phyloP scores from a whole-genome alignment of 441 rosid genomes.

The Kokia cookei region DNA sequence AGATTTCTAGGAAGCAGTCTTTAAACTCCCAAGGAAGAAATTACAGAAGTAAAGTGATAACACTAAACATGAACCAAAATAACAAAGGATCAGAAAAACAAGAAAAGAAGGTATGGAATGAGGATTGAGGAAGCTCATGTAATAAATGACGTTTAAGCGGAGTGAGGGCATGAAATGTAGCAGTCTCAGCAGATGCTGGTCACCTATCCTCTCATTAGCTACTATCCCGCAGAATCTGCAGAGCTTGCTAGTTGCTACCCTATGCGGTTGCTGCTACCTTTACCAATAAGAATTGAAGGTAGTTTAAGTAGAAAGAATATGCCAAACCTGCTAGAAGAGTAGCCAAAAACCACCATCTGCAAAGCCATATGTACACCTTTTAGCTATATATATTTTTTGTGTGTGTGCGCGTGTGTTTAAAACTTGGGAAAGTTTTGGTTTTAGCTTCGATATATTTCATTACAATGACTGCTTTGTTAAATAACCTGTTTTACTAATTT shows the following conservation, averaged over 20 bases:
- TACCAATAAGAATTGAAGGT: not conserved
- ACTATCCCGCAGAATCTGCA: constrained; percentile 1
- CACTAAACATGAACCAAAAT: not conserved
- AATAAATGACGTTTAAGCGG: not conserved
- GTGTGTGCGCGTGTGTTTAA: not conserved
- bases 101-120: not conserved
- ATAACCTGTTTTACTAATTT: not conserved
- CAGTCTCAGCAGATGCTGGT: not conserved
- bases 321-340: constrained; percentile 10
- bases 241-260: constrained; percentile 8
- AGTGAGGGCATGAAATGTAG: not conserved
- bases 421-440: not conserved
- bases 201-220: not conserved
- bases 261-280: not conserved
- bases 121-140: not conserved
- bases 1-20: not conserved
- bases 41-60: not conserved
- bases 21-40: not conserved
- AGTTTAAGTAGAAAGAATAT: constrained; percentile 15
- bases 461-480: no score
- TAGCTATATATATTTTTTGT: no score
- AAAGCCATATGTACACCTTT: constrained; percentile 7
- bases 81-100: not conserved
- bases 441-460: not conserved
- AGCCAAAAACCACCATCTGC: constrained; percentile 12